Base-by-base conservation (phyloP, 129 eudicot genomes). In the Escallonia herrerae region DNA sequence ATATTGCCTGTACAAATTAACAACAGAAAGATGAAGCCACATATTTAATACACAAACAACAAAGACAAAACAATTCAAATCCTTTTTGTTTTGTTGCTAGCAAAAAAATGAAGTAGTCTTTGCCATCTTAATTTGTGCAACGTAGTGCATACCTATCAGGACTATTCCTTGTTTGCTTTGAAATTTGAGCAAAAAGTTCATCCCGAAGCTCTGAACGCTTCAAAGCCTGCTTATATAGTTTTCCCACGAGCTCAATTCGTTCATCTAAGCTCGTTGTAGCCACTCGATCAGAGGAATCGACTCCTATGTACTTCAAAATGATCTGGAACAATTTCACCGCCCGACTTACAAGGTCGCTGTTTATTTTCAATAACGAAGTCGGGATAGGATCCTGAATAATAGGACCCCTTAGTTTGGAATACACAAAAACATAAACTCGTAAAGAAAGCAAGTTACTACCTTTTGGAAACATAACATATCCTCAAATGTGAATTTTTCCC, bases 151-250 rank as follows among this genome's bases (percentile, higher is more conserved):
- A 86, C 99, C 95, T 89, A 70, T 94, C 93, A 6, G 94, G 97
- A 74, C 87, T 86, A 54, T 86, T 94, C 67, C 97, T 84, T 56
- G 99, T 94, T 71, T 94, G 97, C 78, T 94, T 94, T 47, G 93
- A 94, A 58, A 94, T 80, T 78, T 94, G 99, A 53, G 87, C 90
- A 74, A 94, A 94, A 41, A 94, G 85, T 61, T 94, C 99, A 74
- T 94, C 99, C 7, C 99, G 97, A 41, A 94, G 95, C 70, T 89
- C 99, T 43, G 99, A 83, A 40, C 99, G 99, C 68, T 94, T 94
- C 82, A 89, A 70, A 6, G 99, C 89, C 40, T 94, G 99, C 73
- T 94, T 94, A 65, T 73, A 89, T 40, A 94, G 46, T 63, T 94
- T 94, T 3, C 93, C 84, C 78, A 89, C 95, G 71, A 89, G 84